Evolutionary conservation across 2,329 filamentous ascomycete species (phyloP).

Genomic region (Verticillium longisporum): DNA sequence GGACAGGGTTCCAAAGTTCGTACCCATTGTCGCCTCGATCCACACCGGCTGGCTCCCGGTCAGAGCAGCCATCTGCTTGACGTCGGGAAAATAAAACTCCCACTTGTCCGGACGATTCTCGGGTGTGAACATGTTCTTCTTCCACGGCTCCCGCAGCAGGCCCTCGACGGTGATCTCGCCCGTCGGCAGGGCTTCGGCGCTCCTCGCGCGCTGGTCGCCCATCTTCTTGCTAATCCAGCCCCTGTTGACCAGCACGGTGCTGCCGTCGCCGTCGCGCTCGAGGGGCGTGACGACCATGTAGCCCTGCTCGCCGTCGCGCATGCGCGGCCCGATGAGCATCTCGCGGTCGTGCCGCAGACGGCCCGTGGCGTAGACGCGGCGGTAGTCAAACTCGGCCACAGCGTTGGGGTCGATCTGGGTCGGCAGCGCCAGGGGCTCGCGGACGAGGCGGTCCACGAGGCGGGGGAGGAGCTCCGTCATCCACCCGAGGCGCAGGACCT

Average conservation of each 20-base stretch:
- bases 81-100: conserved; percentile 93
- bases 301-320: conserved; percentile 83
- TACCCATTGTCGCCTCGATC: conserved; percentile 95
- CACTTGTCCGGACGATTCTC: conserved; percentile 76
- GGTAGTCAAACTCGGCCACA: conserved; percentile 85
- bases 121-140: conserved; percentile 97
- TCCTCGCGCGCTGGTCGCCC: conserved; percentile 54
- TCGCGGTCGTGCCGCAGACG: conserved; percentile 79
- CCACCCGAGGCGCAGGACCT: conserved; percentile 87
- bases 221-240: conserved; percentile 86
- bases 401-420: conserved; percentile 75
- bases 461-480: conserved; percentile 88
- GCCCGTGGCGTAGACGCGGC: conserved; percentile 71
- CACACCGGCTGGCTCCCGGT: conserved; percentile 83
- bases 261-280: conserved; percentile 55
- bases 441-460: conserved; percentile 85
- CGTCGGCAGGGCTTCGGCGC: conserved; percentile 57
- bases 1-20: conserved; percentile 11
- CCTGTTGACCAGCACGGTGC: conserved; percentile 77
- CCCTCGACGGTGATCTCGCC: conserved; percentile 77
- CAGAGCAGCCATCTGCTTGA: conserved; percentile 79
- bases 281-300: conserved; percentile 89
- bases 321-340: conserved; percentile 89
- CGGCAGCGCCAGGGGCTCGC: conserved; percentile 78
- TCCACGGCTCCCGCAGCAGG: conserved; percentile 80